Evolutionary conservation across 163 green algal species (phyloP).

Genomic region (Coccomyxa subellipsoidea): DNA sequence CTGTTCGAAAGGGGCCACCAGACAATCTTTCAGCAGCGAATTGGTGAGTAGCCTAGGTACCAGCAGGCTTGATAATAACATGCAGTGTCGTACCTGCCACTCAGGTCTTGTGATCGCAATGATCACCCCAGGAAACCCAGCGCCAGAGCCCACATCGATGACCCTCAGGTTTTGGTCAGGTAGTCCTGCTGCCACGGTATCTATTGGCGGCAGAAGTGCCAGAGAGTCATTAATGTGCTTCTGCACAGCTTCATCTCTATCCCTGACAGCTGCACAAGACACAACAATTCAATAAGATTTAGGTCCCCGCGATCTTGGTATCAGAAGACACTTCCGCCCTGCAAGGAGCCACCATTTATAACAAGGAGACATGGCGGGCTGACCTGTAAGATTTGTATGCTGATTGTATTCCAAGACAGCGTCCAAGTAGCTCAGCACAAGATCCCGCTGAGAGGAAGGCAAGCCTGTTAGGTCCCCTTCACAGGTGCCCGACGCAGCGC

Average conservation of each 20-base stretch:
- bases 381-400: slow-evolving; percentile 75
- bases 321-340: too few species aligned
- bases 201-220: slow-evolving; percentile 74
- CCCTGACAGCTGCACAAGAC: slow-evolving; percentile 65
- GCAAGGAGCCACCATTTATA: too few species aligned
- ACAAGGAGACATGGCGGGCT: neutral
- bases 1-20: too few species aligned
- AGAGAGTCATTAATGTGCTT: slow-evolving; percentile 82
- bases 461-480: neutral
- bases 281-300: too few species aligned
- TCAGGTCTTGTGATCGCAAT: slow-evolving; percentile 75
- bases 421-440: neutral
- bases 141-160: slow-evolving; percentile 89
- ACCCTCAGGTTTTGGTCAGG: slow-evolving; percentile 33
- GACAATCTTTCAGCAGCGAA: neutral
- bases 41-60: neutral
- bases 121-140: slow-evolving; percentile 86
- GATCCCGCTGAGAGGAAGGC: neutral
- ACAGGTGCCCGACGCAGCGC: neutral
- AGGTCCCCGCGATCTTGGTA: too few species aligned
- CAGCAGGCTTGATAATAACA: neutral
- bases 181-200: slow-evolving; percentile 27
- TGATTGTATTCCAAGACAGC: slow-evolving; percentile 59
- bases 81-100: slow-evolving; percentile 52
- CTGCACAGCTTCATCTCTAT: slow-evolving; percentile 54